Evolutionary conservation across 2,329 filamentous ascomycete genomes (phyloP), one percentile per base, ranked within the genome.

Genomic region (Volutella citrinella): DNA sequence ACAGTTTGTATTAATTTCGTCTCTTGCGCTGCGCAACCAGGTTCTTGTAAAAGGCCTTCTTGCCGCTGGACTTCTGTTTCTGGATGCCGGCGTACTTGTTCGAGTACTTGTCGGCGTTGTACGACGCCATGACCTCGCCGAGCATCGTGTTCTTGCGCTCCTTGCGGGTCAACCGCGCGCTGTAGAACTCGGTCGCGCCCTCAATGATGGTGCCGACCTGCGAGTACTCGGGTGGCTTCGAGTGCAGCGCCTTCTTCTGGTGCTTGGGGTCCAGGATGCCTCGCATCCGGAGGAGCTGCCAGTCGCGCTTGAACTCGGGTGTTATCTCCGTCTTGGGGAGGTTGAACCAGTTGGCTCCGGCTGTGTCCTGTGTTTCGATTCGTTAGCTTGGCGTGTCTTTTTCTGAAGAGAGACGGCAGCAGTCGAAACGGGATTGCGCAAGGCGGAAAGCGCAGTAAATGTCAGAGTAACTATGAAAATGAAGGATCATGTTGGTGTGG

Each of bases 231-330:
- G 93, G 93, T 9, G 56, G 50, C 23, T 42, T 54, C 38, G 76
- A 72, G 56, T 84, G 89, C 35, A 79, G 74, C 32, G 91, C 82
- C 62, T 96, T 97, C 60, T 91, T 94, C 71, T 95, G 95, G 54
- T 91, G 85, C 59, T 97, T 91, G 1, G 89, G 82, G 48, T 97
- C 91, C 15, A 97, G 72, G 14, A 95, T 82, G 36, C 82, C 83
- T 60, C 93, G 81, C 84, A 96, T 91, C 46, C 87, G 82, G 39
- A 98, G 70, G 10, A 97, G 70, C 62, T 96, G 89, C 31, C 96
- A 71, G 57, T 98, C 91, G 49, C 88, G 78, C 64, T 90, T 95
- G 42, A 96, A 71, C 55, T 94, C 82, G 8, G 88, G 79, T 1
- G 89, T 95, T 31, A 95, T 65, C 31, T 87, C 73, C 17, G 91